Conservation (phyloP, 352 stramenopile species). For the Phytophthora ohioensis region DNA sequence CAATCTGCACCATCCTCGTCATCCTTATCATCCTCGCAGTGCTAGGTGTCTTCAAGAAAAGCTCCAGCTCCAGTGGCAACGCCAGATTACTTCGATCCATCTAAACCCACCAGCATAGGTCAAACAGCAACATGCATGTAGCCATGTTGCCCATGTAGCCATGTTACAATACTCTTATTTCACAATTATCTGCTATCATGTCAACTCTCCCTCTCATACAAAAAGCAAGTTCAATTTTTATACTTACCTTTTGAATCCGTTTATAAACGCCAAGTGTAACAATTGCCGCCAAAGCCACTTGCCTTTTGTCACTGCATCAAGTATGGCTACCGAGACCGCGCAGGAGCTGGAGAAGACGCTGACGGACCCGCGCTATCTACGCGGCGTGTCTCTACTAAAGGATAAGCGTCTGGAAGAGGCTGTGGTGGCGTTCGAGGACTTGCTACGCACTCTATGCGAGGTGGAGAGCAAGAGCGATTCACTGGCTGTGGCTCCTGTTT, state of each 20-base stretch:
- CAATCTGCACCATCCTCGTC: slow-evolving; percentile 69
- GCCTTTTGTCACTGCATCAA: too few relatives aligned
- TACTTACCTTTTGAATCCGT: too few relatives aligned
- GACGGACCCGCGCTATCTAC: slow-evolving; percentile 77
- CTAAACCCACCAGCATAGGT: slow-evolving; percentile 7
- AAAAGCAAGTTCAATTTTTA: too few relatives aligned
- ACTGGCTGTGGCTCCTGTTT: slow-evolving; percentile 71
- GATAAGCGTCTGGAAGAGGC: slow-evolving; percentile 85
- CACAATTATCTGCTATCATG: background rate
- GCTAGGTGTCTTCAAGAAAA: slow-evolving; percentile 81
- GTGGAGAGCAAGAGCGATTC: slow-evolving; percentile 75
- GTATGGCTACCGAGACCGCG: slow-evolving; percentile 15
- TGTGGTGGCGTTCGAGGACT: slow-evolving; percentile 78
- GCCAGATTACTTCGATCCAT: slow-evolving; percentile 28
- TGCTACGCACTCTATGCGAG: slow-evolving; percentile 86
- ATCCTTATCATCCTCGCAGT: slow-evolving; percentile 81
- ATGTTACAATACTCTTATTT: slow-evolving; percentile 10
- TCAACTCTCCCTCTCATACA: slow-evolving; percentile 9
- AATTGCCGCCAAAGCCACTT: too few relatives aligned
- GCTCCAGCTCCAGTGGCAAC: slow-evolving; percentile 32
- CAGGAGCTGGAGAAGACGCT: slow-evolving; percentile 64
- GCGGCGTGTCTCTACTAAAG: slow-evolving; percentile 75
- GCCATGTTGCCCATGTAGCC: slow-evolving; percentile 23
- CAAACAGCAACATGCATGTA: slow-evolving; percentile 22
- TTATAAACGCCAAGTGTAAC: too few relatives aligned